Base-by-base conservation (phyloP, 2,329 filamentous ascomycete genomes). In the Parastagonospora nodorum region DNA sequence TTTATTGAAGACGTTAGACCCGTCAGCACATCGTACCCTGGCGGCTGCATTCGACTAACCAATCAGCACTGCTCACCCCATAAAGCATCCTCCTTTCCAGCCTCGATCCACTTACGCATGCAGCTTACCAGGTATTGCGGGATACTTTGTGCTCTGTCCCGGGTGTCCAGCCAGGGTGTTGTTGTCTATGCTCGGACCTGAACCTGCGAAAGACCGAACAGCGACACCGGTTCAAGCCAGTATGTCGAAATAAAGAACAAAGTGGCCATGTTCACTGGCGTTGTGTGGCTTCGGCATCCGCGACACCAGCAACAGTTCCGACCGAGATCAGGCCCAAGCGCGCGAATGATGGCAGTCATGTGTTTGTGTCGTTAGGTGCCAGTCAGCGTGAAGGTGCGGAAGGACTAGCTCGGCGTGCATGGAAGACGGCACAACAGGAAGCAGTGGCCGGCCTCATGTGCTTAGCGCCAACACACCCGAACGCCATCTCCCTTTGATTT, bases 401-500 rank as follows among this genome's bases (percentile, higher is more conserved):
- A 58, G 52, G 56, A 53, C 53, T 45, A 38, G 45, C 38, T 45
- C 54, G 51, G 42, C 42, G 30, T 8, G n/a, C 15, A 32, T 47
- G 41, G 29, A 41, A 41, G 36, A 44, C 47, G 40, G 39, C 30
- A 27, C 46, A 24, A 39, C 48, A 49, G 45, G 40, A 31, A 35
- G 42, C 54, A 49, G 58, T 53, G 57, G 38, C 53, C 30, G 11
- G 45, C 27, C 48, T 49, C 52, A 46, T 56, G 48, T 49, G 19
- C 50, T 24, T 62, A 62, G 57, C 53, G 57, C 55, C 44, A 57
- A 50, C 55, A 36, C 40, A 43, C 48, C 37, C 45, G 47, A 51
- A 15, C 40, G 42, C 45, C 60, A 63, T 58, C 55, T 60, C 53
- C 47, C 47, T 55, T 42, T 57, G 55, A 63, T 63, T 63, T 56